Evolutionary conservation across 257 asterid species (phyloP).

Genomic region (Solanum okadae): DNA sequence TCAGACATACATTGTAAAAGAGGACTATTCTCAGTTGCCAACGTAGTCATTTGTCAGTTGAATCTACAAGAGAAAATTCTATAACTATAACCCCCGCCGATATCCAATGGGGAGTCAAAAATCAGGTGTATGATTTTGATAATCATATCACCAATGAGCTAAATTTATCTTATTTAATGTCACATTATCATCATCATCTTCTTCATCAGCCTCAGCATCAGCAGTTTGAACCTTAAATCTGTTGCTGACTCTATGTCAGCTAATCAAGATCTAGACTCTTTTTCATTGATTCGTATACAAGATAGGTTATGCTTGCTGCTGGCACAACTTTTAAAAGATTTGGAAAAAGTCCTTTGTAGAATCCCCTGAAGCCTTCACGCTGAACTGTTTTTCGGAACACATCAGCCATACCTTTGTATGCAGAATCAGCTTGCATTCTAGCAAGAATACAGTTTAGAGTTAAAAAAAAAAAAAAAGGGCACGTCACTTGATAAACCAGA

Average conservation of each 20-base stretch:
- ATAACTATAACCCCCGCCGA: background rate
- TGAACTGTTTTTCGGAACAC: slow-evolving; percentile 58
- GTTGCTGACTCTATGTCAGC: slow-evolving; percentile 11
- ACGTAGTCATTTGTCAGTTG: background rate
- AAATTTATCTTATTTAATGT: slow-evolving; percentile 14
- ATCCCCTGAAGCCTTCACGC: slow-evolving; percentile 73
- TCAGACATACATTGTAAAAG: slow-evolving; percentile 10
- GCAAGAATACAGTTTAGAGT: background rate
- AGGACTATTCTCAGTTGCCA: background rate
- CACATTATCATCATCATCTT: background rate
- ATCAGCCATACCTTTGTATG: slow-evolving; percentile 61
- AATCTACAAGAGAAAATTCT: background rate
- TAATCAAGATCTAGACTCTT: slow-evolving; percentile 74
- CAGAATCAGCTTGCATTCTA: slow-evolving; percentile 90
- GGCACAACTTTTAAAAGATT: slow-evolving; percentile 94
- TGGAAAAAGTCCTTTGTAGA: slow-evolving; percentile 90
- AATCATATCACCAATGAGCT: slow-evolving; percentile 30
- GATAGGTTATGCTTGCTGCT: slow-evolving; percentile 91
- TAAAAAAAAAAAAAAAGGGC: background rate
- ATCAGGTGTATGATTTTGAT: slow-evolving; percentile 31
- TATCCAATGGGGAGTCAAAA: slow-evolving; percentile 28
- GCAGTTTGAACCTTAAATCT: background rate
- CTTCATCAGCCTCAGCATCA: slow-evolving; percentile 18
- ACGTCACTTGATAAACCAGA: background rate
- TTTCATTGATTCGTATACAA: slow-evolving; percentile 86